phyloP scores from a whole-genome alignment of 169 alveolate genomes.

The Cryptosporidium parvum region DNA sequence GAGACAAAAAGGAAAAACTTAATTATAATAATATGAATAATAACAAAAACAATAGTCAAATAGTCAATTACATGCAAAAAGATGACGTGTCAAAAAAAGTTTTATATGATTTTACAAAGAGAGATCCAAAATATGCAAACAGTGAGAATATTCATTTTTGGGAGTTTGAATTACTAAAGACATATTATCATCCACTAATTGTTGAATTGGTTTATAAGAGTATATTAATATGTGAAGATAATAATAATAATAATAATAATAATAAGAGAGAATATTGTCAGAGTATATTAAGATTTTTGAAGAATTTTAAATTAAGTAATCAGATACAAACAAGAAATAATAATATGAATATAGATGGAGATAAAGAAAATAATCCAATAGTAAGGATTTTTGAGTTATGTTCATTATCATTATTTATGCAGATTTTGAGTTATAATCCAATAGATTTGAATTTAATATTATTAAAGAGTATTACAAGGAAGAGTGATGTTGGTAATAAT shows the following conservation, averaged over 20 bases:
- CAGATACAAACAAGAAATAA: background rate
- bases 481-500: background rate
- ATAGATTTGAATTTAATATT: conserved; percentile 44
- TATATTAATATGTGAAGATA: conserved; percentile 23
- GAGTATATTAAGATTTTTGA: background rate
- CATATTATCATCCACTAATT: conserved; percentile 56
- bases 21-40: background rate
- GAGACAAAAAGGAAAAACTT: background rate
- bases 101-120: conserved; percentile 26
- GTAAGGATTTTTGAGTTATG: conserved; percentile 16
- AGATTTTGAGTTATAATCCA: conserved; percentile 51
- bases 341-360: background rate
- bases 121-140: conserved; percentile 64
- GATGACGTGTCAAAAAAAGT: background rate
- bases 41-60: background rate
- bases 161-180: conserved; percentile 60
- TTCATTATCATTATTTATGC: conserved; percentile 44
- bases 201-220: conserved; percentile 52
- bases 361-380: conserved; percentile 3
- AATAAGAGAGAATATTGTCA: background rate
- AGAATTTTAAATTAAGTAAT: conserved; percentile 16
- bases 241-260: background rate
- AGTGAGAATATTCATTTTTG: conserved; percentile 39
- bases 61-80: background rate
- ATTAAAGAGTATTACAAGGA: conserved; percentile 21